These are phyloP conservation scores for Ceratopteris richardii DNA, from an alignment of 75 land plant species.

Conservation along the genomic window DNA sequence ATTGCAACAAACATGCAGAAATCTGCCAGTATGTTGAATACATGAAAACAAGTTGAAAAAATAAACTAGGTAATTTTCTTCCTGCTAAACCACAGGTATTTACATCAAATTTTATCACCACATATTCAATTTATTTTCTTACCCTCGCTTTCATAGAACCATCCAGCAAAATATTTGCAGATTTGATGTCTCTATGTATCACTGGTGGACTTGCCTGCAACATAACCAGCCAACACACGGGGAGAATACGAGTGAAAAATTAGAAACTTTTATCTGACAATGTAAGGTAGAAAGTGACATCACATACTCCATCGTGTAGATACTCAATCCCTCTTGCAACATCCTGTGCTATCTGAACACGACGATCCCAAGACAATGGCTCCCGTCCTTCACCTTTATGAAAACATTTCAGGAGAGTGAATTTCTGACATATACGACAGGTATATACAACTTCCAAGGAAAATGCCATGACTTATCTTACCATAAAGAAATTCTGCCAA, in stretches of 20 bases:
- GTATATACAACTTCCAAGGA: no score
- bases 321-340: constrained; percentile 83
- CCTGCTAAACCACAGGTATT: background rate
- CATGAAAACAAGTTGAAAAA: background rate
- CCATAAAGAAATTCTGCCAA: constrained; percentile 48
- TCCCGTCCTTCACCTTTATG: constrained; percentile 21
- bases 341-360: constrained; percentile 68
- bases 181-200: constrained; percentile 72
- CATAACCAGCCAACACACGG: background rate
- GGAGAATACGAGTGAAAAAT: no score
- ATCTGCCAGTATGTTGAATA: no score
- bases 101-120: no score
- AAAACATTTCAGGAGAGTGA: no score
- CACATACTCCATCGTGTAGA: constrained; percentile 85
- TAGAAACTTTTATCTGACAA: background rate
- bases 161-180: constrained; percentile 73
- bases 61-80: background rate
- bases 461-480: constrained; percentile 30
- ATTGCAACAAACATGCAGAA: background rate
- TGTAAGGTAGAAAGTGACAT: background rate
- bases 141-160: constrained; percentile 73
- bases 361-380: constrained; percentile 59
- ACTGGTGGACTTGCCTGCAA: constrained; percentile 72
- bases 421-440: no score
- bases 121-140: background rate